Evolutionary conservation across 257 asterid genomes (phyloP).

Genomic region (Solanum dulcamara): DNA sequence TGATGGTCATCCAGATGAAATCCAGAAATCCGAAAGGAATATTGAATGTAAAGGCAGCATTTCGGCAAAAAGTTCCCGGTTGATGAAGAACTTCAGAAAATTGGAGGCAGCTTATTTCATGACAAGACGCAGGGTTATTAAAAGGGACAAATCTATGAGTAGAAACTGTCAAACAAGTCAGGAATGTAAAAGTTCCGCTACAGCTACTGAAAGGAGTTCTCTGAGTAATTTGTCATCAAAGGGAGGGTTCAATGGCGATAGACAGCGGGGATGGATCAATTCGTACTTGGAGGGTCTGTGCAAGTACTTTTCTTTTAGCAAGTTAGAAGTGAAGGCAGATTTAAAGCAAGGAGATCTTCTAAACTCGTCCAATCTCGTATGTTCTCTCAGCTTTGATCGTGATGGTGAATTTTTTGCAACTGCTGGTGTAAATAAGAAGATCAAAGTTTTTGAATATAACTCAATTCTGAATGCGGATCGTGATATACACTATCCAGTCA

Average conservation of each 20-base stretch:
- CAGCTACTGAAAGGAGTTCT: conserved; percentile 73
- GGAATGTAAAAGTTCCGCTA: conserved; percentile 39
- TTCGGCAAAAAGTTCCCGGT: conserved; percentile 46
- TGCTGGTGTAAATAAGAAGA: conserved; percentile 98
- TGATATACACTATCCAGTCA: conserved; percentile 92
- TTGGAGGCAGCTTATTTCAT: conserved; percentile 79
- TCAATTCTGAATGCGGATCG: conserved; percentile 58
- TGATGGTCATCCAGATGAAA: conserved; percentile 19
- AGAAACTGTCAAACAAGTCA: conserved; percentile 40
- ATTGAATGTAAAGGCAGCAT: conserved; percentile 29
- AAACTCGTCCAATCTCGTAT: conserved; percentile 81
- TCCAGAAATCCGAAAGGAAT: conserved; percentile 20
- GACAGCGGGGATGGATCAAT: conserved; percentile 61
- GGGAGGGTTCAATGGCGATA: conserved; percentile 32
- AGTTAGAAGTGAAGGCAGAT: conserved; percentile 83
- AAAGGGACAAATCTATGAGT: conserved; percentile 19
- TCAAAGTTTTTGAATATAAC: conserved; percentile 80
- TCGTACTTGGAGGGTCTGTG: conserved; percentile 76
- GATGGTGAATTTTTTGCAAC: conserved; percentile 95
- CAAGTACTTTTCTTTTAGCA: conserved; percentile 75
- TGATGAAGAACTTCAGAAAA: conserved; percentile 77
- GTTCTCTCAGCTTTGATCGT: conserved; percentile 89
- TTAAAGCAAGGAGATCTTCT: conserved; percentile 93
- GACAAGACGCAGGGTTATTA: conserved; percentile 44
- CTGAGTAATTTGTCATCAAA: conserved; percentile 53